phyloP scores from a whole-genome alignment of 257 asterid species.

The Prunella vulgaris region DNA sequence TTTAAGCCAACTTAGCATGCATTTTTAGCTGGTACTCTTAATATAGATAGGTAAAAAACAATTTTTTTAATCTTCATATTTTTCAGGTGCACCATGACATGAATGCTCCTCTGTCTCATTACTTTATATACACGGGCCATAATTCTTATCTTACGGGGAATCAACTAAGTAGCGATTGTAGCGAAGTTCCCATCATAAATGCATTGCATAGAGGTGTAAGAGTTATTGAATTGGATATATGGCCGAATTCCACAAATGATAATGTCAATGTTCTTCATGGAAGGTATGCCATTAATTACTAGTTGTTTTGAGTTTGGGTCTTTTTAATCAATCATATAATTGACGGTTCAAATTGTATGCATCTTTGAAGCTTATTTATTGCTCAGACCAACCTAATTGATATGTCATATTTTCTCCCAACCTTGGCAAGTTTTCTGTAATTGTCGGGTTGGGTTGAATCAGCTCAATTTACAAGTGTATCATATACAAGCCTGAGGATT shows the following conservation, averaged over 20 bases:
- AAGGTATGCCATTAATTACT: constrained; percentile 30
- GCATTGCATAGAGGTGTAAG: constrained; percentile 60
- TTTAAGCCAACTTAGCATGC: neutral
- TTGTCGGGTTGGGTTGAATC: neutral
- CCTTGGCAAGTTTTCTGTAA: neutral
- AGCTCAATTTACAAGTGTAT: neutral
- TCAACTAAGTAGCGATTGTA: constrained; percentile 63
- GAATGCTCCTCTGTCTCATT: constrained; percentile 62
- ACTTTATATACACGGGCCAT: constrained; percentile 66
- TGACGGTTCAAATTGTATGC: neutral
- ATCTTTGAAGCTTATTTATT: constrained; percentile 3
- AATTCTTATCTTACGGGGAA: constrained; percentile 67
- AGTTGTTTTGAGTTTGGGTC: constrained; percentile 1
- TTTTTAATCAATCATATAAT: constrained; percentile 10
- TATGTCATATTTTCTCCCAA: neutral
- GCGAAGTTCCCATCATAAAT: constrained; percentile 53
- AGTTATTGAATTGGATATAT: constrained; percentile 63
- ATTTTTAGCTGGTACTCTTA: neutral
- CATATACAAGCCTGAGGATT: neutral
- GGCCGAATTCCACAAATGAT: constrained; percentile 58
- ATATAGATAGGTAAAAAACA: neutral
- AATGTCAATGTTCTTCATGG: constrained; percentile 62
- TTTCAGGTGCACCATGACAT: constrained; percentile 74
- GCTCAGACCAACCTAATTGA: neutral
- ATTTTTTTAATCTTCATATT: neutral